Evolutionary conservation across 2,329 filamentous ascomycete genomes (phyloP), one percentile per base, ranked within the genome.

Genomic region (Neonectria faginata): DNA sequence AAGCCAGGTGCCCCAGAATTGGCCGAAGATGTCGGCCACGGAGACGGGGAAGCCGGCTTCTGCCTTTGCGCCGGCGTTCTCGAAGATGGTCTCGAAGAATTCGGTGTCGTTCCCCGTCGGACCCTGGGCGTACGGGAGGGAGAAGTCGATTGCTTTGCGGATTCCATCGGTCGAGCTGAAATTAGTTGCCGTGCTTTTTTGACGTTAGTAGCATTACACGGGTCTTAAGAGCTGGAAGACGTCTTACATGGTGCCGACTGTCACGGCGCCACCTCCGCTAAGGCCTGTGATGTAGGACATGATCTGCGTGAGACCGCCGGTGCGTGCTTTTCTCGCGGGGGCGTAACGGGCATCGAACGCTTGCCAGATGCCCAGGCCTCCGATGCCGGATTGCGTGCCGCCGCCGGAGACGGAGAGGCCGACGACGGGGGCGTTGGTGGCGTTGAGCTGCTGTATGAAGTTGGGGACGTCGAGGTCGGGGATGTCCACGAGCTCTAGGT

Each of bases 341-440:
- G 62, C 56, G 11, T 75, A 73, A 5, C 74, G 69, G 8, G 65
- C 66, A 56, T 76, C 74, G 10, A 67, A 76, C 0, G 74, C 74
- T 10, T 74, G 72, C 69, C 71, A 76, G 27, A 76, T 52, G 0
- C 74, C 74, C 0, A 76, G 29, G 0, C 74, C 74, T 3, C 74
- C 74, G 9, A 76, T 45, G 2, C 74, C 74, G 16, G 74, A 75
- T 45, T 76, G 74, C 0, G 74, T 74, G 0, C 73, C 74, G 31
- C 73, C 74, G 0, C 74, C 74, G 0, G 74, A 76, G 10, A 76
- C 56, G 1, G 74, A 67, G 7, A 75, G 60, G 0, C 73, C 74
- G 12, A 76, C 55, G 1, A 75, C 33, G 1, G 74, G 73, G 0
- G 70, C 58, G 22, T 61, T 66, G 1, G 33, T 67, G 4, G 22